Evolutionary conservation across 306 rosid genomes (phyloP).

Genomic region (Bauhinia variegata): DNA sequence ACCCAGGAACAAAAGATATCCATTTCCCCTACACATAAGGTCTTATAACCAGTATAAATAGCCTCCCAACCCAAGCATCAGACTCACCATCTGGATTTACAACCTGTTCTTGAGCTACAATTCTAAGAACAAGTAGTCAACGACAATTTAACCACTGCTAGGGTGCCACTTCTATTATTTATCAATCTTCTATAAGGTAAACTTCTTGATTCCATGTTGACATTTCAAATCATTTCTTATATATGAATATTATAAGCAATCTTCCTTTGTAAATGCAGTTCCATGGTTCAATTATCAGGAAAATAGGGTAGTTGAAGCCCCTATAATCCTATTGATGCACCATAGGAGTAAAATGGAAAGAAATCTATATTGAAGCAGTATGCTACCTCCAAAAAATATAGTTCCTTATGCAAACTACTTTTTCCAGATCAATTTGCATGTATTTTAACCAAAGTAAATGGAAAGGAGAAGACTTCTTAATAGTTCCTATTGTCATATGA

Average conservation of each 20-base stretch:
- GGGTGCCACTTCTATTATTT: slow-evolving; percentile 24
- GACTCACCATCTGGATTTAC: slow-evolving; percentile 51
- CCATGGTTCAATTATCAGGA: slow-evolving; percentile 26
- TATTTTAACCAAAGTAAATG: slow-evolving; percentile 14
- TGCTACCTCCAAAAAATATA: slow-evolving; percentile 15
- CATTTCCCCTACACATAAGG: slow-evolving; percentile 48
- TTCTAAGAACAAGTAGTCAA: background rate
- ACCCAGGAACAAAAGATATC: slow-evolving; percentile 48
- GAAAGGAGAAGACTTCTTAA: slow-evolving; percentile 18
- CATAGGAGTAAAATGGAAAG: slow-evolving; percentile 19
- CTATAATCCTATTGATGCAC: slow-evolving; percentile 1
- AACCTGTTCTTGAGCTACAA: slow-evolving; percentile 28
- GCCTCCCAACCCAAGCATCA: slow-evolving; percentile 45
- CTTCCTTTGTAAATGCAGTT: slow-evolving; percentile 27
- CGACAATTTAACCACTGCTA: slow-evolving; percentile 35
- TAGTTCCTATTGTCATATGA: slow-evolving; percentile 26
- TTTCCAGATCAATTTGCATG: slow-evolving; percentile 30
- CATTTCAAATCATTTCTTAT: slow-evolving; percentile 18
- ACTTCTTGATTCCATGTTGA: slow-evolving; percentile 27
- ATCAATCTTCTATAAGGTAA: slow-evolving; percentile 50
- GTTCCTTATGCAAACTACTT: slow-evolving; percentile 25
- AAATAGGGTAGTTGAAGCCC: slow-evolving; percentile 22
- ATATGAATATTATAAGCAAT: slow-evolving; percentile 13
- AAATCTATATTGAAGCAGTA: slow-evolving; percentile 25
- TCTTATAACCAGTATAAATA: slow-evolving; percentile 62